Percentiles rank a stretch among this genome's conserved stretches.
Evolutionary conservation across 106 monocot species (phyloP).

Genomic region (Amphibolis antarctica): DNA sequence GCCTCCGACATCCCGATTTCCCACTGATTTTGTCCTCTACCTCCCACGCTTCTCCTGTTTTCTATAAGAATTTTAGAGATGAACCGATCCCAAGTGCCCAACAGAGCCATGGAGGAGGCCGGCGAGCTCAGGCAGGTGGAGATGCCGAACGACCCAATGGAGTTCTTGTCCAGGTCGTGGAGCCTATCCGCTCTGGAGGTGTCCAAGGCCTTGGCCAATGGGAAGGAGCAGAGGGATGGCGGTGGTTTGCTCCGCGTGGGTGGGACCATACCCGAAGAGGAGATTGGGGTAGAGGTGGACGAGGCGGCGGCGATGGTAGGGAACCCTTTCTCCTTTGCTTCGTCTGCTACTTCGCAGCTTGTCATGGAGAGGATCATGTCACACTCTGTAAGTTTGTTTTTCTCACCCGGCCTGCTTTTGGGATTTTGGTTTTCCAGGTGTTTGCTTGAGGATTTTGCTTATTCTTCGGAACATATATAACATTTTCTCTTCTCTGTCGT

Average conservation of each 20-base stretch:
- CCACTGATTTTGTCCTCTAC: background rate
- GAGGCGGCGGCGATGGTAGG: conserved; percentile 25
- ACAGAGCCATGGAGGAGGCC: background rate
- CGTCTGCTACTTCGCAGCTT: conserved; percentile 79
- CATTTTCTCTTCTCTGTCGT: too few species aligned
- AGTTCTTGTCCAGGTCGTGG: conserved; percentile 81
- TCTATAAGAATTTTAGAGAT: background rate
- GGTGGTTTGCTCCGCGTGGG: background rate
- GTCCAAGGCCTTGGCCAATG: conserved; percentile 13
- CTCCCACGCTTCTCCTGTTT: background rate
- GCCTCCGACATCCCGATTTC: background rate
- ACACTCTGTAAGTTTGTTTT: conserved; percentile 47
- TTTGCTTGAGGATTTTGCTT: background rate
- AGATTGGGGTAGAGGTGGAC: conserved; percentile 14
- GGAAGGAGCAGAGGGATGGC: background rate
- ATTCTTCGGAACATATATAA: background rate
- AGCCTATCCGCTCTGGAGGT: conserved; percentile 41
- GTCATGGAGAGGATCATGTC: conserved; percentile 88
- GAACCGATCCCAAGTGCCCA: background rate
- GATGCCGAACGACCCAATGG: conserved; percentile 52
- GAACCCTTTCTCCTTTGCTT: conserved; percentile 65
- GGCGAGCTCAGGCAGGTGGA: background rate
- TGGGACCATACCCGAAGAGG: conserved; percentile 28
- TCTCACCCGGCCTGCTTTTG: too few species aligned
- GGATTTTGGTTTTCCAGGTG: background rate